Conservation (phyloP, 176 grass and related monocot species). For the Triticum turgidum region DNA sequence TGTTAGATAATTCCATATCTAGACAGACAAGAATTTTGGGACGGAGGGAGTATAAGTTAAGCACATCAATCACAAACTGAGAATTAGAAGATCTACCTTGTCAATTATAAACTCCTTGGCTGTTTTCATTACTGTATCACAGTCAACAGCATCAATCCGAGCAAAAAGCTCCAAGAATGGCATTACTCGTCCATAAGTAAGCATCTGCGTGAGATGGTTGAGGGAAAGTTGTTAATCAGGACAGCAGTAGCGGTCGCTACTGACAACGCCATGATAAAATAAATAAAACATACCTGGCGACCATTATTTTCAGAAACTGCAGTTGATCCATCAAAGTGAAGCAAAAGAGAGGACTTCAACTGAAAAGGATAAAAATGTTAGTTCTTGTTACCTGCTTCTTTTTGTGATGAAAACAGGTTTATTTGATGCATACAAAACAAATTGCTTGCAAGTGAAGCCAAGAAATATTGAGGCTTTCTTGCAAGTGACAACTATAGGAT, state of each 20-base stretch:
- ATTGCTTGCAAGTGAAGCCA: not conserved
- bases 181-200: conserved; percentile 86
- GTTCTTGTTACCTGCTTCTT: conserved; percentile 8
- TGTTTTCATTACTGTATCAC: conserved; percentile 76
- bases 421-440: conserved; percentile 5
- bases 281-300: conserved; percentile 62
- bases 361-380: conserved; percentile 43
- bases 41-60: not conserved
- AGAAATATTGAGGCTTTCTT: not conserved
- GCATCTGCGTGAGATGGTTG: conserved; percentile 59
- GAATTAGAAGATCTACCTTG: conserved; percentile 50
- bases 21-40: no score
- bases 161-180: conserved; percentile 90
- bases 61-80: not conserved
- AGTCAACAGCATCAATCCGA: conserved; percentile 91
- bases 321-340: conserved; percentile 94
- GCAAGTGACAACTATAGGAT: not conserved
- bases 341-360: conserved; percentile 88
- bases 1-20: no score
- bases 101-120: conserved; percentile 76
- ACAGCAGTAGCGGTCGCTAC: not conserved
- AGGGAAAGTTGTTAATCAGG: conserved; percentile 16
- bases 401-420: not conserved
- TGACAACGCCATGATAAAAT: not conserved
- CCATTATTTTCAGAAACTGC: conserved; percentile 94